These are phyloP conservation scores for Hyaloperonospora arabidopsidis DNA, from an alignment of 352 stramenopile genomes.

Conservation along the genomic window DNA sequence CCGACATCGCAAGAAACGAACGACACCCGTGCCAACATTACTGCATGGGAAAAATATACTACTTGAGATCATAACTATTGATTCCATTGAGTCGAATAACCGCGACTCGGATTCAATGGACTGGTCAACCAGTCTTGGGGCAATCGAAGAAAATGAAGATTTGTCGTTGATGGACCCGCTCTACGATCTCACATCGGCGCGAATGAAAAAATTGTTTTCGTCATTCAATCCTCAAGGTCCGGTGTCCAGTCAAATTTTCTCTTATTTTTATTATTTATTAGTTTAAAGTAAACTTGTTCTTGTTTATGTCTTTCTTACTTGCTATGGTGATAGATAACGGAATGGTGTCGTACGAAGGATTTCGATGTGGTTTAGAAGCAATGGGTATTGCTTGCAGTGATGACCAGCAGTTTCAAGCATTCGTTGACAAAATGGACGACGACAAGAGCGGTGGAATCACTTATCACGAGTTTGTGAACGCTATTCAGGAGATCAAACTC, in stretches of 20 bases:
- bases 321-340: slow-evolving; percentile 25
- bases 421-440: slow-evolving; percentile 77
- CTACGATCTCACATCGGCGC: slow-evolving; percentile 73
- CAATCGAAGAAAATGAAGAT: slow-evolving; percentile 32
- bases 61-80: slow-evolving; percentile 40
- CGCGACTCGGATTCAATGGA: slow-evolving; percentile 44
- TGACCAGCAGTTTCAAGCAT: slow-evolving; percentile 56
- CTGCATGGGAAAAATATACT: slow-evolving; percentile 61
- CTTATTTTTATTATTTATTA: slow-evolving; percentile 1
- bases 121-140: slow-evolving; percentile 46
- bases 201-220: slow-evolving; percentile 58
- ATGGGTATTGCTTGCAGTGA: slow-evolving; percentile 68
- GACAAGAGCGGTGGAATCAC: slow-evolving; percentile 76
- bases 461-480: slow-evolving; percentile 77
- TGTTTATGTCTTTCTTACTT: background rate
- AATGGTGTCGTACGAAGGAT: slow-evolving; percentile 72
- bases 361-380: slow-evolving; percentile 58
- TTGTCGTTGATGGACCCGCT: slow-evolving; percentile 75
- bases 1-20: slow-evolving; percentile 5
- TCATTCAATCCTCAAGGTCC: slow-evolving; percentile 49
- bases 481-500: slow-evolving; percentile 85
- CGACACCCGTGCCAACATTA: slow-evolving; percentile 20
- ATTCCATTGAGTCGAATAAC: slow-evolving; percentile 26
- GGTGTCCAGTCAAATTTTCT: background rate
- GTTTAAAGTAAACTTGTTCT: background rate